A percentile compares a stretch with the other conserved stretches of the same genome.
Conservation (phyloP, 495 filamentous ascomycete species). For the Aspergillus heteromorphus region DNA sequence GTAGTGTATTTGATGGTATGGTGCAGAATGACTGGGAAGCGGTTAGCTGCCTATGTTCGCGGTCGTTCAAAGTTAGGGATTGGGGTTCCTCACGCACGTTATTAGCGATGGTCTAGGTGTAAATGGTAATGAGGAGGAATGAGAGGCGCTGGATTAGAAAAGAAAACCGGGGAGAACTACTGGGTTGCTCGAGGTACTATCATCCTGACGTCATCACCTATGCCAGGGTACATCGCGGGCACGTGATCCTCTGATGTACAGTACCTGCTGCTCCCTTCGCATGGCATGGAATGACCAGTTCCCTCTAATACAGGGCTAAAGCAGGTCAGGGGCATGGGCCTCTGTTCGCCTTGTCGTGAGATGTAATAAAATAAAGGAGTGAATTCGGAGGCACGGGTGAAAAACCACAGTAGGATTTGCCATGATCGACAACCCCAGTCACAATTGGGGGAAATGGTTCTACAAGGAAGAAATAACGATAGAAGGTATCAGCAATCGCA, state of each 20-base stretch:
- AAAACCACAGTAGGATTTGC: no score
- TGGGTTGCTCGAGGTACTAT: slow-evolving; percentile 5
- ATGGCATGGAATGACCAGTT: neutral
- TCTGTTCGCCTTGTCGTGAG: neutral
- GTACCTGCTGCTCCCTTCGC: neutral
- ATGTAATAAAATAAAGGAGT: neutral
- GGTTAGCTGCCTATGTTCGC: neutral
- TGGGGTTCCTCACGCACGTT: neutral
- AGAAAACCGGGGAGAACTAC: no score
- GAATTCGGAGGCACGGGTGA: no score
- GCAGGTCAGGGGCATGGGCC: neutral
- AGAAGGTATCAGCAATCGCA: no score
- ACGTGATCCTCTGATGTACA: neutral
- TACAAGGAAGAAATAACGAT: no score
- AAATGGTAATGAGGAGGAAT: neutral
- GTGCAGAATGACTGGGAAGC: neutral
- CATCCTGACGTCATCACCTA: slow-evolving; percentile 35
- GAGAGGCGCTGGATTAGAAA: neutral
- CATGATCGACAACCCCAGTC: no score
- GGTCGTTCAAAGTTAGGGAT: neutral
- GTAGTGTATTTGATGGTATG: neutral
- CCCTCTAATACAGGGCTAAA: neutral
- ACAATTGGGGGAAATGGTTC: no score
- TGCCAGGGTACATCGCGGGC: neutral
- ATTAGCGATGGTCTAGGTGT: neutral